Percentiles rank a stretch among this genome's conserved stretches.
Evolutionary conservation across 23 red algal genomes (phyloP).

Genomic region (Gracilaria domingensis): DNA sequence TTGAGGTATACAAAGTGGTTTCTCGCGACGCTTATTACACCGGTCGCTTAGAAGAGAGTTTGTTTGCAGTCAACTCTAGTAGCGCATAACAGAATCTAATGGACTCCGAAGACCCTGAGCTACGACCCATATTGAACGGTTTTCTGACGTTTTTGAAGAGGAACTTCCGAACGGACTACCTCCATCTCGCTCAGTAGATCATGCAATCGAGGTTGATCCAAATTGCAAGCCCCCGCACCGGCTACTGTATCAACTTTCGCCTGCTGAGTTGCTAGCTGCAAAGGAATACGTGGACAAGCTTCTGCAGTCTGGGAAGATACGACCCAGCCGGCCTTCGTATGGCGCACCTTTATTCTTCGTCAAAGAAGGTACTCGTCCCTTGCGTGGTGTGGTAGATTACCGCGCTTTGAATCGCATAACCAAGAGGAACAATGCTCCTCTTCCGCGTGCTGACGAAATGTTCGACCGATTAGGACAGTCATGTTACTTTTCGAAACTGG

Average conservation of each 20-base stretch:
- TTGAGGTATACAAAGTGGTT: no score
- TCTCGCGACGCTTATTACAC: no score
- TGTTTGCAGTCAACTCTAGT: no score
- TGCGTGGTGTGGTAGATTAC: neutral
- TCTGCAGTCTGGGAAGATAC: neutral
- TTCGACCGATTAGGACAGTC: neutral
- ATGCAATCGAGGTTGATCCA: no score
- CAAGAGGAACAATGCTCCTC: neutral
- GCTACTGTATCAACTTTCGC: neutral
- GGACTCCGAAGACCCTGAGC: no score
- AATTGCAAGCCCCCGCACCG: neutral
- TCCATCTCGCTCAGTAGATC: neutral
- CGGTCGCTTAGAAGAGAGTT: neutral
- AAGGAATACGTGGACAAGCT: neutral
- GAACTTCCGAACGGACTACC: slow-evolving; percentile 14
- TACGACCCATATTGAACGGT: neutral
- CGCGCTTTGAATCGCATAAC: neutral
- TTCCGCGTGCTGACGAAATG: neutral
- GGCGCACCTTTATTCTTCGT: neutral
- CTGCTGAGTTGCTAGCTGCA: neutral
- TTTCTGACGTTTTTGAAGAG: slow-evolving; percentile 25
- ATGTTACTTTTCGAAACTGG: neutral
- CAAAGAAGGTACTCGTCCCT: neutral
- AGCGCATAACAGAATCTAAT: neutral
- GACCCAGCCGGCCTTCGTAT: neutral